A percentile compares a stretch with the other conserved stretches of the same genome.
These are phyloP conservation scores for Tolypocladium endophyticum DNA, from an alignment of 2,329 filamentous ascomycete species.

Conservation along the genomic window DNA sequence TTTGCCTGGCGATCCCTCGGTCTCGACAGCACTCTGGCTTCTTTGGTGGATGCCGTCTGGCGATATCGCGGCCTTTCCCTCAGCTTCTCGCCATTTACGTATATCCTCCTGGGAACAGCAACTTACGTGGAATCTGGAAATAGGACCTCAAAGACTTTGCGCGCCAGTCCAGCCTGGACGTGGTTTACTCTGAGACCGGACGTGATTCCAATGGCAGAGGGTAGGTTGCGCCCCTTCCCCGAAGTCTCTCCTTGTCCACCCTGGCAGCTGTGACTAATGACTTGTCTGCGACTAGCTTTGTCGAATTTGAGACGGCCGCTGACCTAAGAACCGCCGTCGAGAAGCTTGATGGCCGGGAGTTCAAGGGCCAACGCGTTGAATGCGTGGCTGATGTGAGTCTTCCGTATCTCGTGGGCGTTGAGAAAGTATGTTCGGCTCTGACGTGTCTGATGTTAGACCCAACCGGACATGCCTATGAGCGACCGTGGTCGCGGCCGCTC, in stretches of 20 bases:
- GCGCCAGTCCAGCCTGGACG: slow-evolving; percentile 89
- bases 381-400: slow-evolving; percentile 72
- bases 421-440: not conserved
- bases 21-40: slow-evolving; percentile 1
- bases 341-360: slow-evolving; percentile 86
- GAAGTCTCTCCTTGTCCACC: no score
- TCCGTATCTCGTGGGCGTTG: not conserved
- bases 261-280: slow-evolving; percentile 2
- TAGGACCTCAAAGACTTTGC: slow-evolving; percentile 99
- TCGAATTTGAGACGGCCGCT: slow-evolving; percentile 89
- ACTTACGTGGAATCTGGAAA: slow-evolving; percentile 74
- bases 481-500: slow-evolving; percentile 70
- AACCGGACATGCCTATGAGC: slow-evolving; percentile 63
- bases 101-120: slow-evolving; percentile 44
- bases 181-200: slow-evolving; percentile 94
- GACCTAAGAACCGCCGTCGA: slow-evolving; percentile 88
- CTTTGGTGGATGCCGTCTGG: slow-evolving; percentile 23
- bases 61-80: slow-evolving; percentile 21
- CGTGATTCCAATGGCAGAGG: slow-evolving; percentile 88
- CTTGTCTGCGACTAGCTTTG: slow-evolving; percentile 53
- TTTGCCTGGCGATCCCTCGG: slow-evolving; percentile 3
- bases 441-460: slow-evolving; percentile 44
- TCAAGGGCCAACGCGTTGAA: slow-evolving; percentile 78
- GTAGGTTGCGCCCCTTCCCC: slow-evolving; percentile 39
- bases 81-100: slow-evolving; percentile 13